A percentile compares a stretch with the other conserved stretches of the same genome.
Evolutionary conservation across 1,139 yeast species (phyloP).

Genomic region (Zygosaccharomyces sapae): DNA sequence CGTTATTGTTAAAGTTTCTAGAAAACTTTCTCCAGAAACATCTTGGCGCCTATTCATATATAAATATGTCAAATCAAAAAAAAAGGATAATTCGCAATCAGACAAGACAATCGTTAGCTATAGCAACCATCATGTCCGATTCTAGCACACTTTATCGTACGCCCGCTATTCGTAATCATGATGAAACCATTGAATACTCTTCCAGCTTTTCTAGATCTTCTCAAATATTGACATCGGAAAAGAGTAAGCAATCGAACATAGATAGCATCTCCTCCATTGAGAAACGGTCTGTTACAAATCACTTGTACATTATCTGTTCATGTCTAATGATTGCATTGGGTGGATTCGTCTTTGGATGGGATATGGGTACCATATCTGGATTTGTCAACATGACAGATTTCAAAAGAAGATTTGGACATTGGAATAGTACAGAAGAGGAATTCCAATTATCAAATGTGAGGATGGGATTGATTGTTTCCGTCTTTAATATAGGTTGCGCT

Average conservation of each 20-base stretch:
- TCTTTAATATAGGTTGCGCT: slow-evolving; percentile 66
- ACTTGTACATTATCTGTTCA: slow-evolving; percentile 8
- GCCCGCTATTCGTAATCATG: neutral
- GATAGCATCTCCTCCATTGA: neutral
- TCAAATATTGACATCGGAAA: neutral
- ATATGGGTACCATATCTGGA: slow-evolving; percentile 77
- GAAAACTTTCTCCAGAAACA: neutral
- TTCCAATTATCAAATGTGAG: slow-evolving; percentile 48
- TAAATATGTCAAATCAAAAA: neutral
- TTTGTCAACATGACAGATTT: slow-evolving; percentile 69
- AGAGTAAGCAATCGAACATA: neutral
- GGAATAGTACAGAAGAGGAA: slow-evolving; percentile 10
- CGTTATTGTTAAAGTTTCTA: neutral
- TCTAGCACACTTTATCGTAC: neutral
- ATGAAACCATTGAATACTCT: slow-evolving; percentile 1
- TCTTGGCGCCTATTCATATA: neutral
- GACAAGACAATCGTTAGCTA: too few relatives aligned
- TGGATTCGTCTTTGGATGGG: slow-evolving; percentile 72
- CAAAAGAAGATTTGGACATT: slow-evolving; percentile 47
- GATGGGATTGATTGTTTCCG: slow-evolving; percentile 58
- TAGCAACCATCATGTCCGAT: neutral
- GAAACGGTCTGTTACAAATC: slow-evolving; percentile 4
- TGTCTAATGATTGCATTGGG: slow-evolving; percentile 53
- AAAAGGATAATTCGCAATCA: neutral
- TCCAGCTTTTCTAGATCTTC: neutral